Base-by-base conservation (phyloP, 805 yeast genomes). In the Ogataea sp. region DNA sequence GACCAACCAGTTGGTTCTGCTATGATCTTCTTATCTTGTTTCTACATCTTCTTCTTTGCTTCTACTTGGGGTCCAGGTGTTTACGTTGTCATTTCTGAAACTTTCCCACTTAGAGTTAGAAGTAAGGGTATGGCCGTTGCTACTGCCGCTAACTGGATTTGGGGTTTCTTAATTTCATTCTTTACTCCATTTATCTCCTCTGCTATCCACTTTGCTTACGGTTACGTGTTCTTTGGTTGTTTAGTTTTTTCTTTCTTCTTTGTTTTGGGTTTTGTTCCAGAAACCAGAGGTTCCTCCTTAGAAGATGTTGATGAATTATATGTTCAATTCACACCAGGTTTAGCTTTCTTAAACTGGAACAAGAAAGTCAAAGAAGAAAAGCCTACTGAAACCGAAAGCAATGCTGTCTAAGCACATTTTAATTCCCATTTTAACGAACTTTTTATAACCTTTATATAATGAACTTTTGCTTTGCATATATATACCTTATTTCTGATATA, bases 11-110 rank as follows among this genome's bases (percentile, higher is more conserved):
- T 80, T 38, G 84, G 84, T 51, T 52, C 65, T 44, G 74, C 70
- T 10, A 75, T 81, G 83, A 78, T 81, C 52, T 70, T 71, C 50
- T 66, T 80, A 39, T 70, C 86, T 6, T 78, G 84, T 62, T 53
- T 79, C 38, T 81, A 70, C 63, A 75, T 81, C 42, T 65, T 76
- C 60, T 76, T 68, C 58, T 81, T 81, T 54, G 88, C 89, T 3
- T 68, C 77, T 20, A 76, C 87, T n/a, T 77, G 85, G 80, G 88
- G 85, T 31, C 85, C 87, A 41, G 75, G 78, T 45, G 75, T 77
- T 28, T 80, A 71, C 62, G 78, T 78, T 36, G 69, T 80, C 44
- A 75, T 79, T 20, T 73, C 84, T 34, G 89, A 81, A 58, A 62
- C 79, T 33, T 81, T 75, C 59, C 86, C 86, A 44, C 67, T 76